Base-by-base conservation (phyloP, 495 filamentous ascomycete species). In the Haplographium delicatum region DNA sequence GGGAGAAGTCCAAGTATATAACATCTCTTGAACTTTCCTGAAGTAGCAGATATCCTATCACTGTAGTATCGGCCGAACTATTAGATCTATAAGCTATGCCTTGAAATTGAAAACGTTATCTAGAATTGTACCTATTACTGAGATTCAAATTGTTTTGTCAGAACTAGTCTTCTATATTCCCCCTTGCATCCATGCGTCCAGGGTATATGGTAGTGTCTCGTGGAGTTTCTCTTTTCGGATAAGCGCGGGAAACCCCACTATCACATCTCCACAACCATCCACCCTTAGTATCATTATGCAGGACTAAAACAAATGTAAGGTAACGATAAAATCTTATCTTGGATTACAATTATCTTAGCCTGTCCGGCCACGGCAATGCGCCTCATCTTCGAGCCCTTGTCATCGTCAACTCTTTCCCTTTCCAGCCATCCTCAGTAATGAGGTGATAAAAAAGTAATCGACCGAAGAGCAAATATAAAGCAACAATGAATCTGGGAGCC, bases 391-490 rank as follows among this genome's bases (percentile, higher is more conserved):
- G 13, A 35, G 33, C n/a, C 18, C 16, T 23, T 1, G 1, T 41
- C 38, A 28, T 44, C 41, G 1, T 23, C 41, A 44, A 2, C 8
- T 44, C 41, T 44, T 44, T 44, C 41, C 41, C 41, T 16, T 28
- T 44, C 19, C 8, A 16, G 41, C 7, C 28, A 31, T 7, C 7
- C 7, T 31, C 7, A 31, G 7, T 7, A 28, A 4, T 26, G 20
- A 15, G 24, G 13, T 15, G 20, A n/a, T 19, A 18, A 19, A 20
- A 23, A 31, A 7, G 28, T 19, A 6, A 10, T 15, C 19, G 13
- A 41, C 38, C 8, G 1, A 19, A 7, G 18, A 41, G 33, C 38
- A 4, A 19, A 7, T 16, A 16, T 16, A 16, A 20, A 41, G 15
- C 1, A 41, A 13, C 38, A 41, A 20, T 15, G 2, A 13, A 5